phyloP scores from a whole-genome alignment of 2,329 filamentous ascomycete genomes.

The Fusarium sp. region DNA sequence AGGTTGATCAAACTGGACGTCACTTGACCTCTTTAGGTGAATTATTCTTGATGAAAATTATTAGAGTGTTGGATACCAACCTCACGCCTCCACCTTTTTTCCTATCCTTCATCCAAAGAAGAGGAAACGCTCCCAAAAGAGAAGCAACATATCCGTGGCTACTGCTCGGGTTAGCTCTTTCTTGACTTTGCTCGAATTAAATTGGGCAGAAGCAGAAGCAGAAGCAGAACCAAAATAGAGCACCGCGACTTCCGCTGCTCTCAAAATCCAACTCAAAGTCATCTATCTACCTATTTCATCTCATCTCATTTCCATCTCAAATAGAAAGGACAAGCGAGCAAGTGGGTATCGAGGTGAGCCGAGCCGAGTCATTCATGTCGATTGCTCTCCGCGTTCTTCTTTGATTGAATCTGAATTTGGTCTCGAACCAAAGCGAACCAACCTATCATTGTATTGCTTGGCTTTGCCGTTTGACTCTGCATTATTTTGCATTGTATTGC shows the following conservation, averaged over 20 bases:
- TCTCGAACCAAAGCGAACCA: constrained; percentile 34
- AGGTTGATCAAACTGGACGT: constrained; percentile 16
- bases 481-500: constrained; percentile 20
- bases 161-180: constrained; percentile 18
- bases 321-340: constrained; percentile 36
- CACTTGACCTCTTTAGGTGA: constrained; percentile 35
- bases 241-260: constrained; percentile 27
- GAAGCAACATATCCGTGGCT: constrained; percentile 16
- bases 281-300: not conserved
- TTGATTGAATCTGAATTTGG: constrained; percentile 37
- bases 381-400: constrained; percentile 46
- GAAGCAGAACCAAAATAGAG: constrained; percentile 15
- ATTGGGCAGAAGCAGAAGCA: not conserved
- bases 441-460: constrained; percentile 30
- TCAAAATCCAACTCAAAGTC: constrained; percentile 6
- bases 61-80: constrained; percentile 9
- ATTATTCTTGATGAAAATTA: constrained; percentile 31
- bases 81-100: constrained; percentile 18
- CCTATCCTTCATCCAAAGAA: constrained; percentile 28
- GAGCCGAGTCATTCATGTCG: constrained; percentile 51
- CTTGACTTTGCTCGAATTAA: constrained; percentile 1
- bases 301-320: constrained; percentile 1
- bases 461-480: not conserved
- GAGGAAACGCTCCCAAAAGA: constrained; percentile 26
- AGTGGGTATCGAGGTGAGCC: constrained; percentile 49